Conservation (phyloP, 2,329 filamentous ascomycete species). For the Alternaria triticina region DNA sequence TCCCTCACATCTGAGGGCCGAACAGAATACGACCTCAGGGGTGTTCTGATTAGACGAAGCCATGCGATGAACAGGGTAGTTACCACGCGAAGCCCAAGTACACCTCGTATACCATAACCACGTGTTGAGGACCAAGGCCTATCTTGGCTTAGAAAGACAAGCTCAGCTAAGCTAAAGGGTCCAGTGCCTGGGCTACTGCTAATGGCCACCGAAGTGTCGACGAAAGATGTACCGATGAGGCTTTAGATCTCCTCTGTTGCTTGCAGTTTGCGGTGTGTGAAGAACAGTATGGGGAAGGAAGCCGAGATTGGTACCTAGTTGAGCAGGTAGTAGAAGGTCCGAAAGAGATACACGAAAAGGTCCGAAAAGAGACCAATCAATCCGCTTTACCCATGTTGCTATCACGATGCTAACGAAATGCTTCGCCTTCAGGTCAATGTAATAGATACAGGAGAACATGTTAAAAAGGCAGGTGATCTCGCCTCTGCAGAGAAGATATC, state of each 20-base stretch:
- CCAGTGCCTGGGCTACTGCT: not conserved
- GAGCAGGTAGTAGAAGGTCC: not conserved
- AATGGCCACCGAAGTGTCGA: not conserved
- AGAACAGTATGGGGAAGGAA: not conserved
- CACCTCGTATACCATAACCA: not conserved
- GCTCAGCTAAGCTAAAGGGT: not conserved
- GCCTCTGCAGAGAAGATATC: not conserved
- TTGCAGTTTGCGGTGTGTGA: not conserved
- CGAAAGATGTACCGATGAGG: not conserved
- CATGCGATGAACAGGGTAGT: not conserved
- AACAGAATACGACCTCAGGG: not conserved
- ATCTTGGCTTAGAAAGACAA: not conserved
- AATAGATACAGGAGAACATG: not conserved
- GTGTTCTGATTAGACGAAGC: not conserved
- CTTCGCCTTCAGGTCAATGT: not conserved
- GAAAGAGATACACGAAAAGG: not conserved
- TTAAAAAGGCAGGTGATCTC: not conserved
- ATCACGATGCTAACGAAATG: not conserved
- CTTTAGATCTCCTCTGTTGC: not conserved
- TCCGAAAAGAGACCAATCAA: not conserved
- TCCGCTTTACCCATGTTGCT: not conserved
- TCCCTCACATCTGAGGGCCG: not conserved
- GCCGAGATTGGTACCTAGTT: conserved; percentile 1
- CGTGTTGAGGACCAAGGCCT: not conserved
- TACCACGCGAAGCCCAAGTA: not conserved